Evolutionary conservation across 1,139 yeast genomes (phyloP).

Genomic region (Zygosaccharomyces sapae): DNA sequence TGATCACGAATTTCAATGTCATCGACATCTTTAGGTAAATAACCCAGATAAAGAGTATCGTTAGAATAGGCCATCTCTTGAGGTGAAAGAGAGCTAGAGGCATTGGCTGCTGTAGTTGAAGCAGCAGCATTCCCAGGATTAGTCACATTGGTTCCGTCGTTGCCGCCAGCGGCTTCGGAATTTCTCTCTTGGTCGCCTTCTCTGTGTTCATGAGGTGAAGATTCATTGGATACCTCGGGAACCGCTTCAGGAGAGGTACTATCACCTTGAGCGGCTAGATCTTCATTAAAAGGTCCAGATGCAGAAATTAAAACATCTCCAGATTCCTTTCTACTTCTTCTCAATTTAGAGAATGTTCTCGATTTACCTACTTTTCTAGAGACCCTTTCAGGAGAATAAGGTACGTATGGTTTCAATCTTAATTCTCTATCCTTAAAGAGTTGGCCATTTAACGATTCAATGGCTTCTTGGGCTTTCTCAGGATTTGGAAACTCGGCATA

Average conservation of each 20-base stretch:
- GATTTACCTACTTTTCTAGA: slow-evolving; percentile 11
- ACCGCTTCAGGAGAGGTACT: background rate
- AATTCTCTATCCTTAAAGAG: slow-evolving; percentile 42
- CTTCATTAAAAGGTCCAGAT: background rate
- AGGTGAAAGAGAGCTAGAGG: slow-evolving; percentile 7
- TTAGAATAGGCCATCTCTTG: slow-evolving; percentile 38
- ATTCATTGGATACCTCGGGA: slow-evolving; percentile 1
- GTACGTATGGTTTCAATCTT: slow-evolving; percentile 41
- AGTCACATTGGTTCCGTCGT: slow-evolving; percentile 27
- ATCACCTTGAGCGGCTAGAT: background rate
- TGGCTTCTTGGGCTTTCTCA: slow-evolving; percentile 48
- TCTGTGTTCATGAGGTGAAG: background rate
- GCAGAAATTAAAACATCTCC: background rate
- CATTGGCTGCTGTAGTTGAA: background rate
- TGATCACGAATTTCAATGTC: slow-evolving; percentile 44
- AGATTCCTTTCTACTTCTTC: slow-evolving; percentile 6
- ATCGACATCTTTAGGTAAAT: slow-evolving; percentile 41
- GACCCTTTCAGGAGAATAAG: slow-evolving; percentile 38
- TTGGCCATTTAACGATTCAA: slow-evolving; percentile 42
- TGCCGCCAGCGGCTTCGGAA: slow-evolving; percentile 2
- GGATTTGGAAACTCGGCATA: slow-evolving; percentile 55
- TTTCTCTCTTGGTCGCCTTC: background rate
- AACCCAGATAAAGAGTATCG: slow-evolving; percentile 53
- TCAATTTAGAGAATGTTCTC: slow-evolving; percentile 8
- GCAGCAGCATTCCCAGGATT: background rate